These are phyloP conservation scores for Wickerhamiella spandovensis DNA, from an alignment of 805 yeast species.

Conservation along the genomic window DNA sequence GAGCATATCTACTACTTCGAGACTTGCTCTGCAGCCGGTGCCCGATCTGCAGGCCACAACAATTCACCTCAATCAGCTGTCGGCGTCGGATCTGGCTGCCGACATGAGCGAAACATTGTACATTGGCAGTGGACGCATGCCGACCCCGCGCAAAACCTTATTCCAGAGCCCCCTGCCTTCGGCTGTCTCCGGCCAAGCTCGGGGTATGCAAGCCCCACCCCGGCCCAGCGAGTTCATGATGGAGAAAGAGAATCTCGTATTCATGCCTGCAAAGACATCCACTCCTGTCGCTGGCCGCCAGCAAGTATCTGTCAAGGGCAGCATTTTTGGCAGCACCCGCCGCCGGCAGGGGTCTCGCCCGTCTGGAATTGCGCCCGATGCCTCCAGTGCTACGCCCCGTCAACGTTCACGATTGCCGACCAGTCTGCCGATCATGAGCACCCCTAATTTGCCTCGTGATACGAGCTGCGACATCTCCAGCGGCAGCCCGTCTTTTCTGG, in stretches of 20 bases:
- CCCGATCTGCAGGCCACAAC: background rate
- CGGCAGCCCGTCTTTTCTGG: background rate
- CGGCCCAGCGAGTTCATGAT: background rate
- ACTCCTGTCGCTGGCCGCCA: background rate
- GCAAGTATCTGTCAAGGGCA: background rate
- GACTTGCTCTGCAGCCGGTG: background rate
- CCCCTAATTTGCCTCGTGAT: background rate
- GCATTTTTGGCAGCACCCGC: background rate
- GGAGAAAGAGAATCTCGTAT: background rate
- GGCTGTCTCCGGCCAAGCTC: background rate
- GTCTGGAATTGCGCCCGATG: background rate
- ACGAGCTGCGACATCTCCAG: background rate
- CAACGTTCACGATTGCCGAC: background rate
- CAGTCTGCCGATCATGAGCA: background rate
- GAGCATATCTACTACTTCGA: background rate
- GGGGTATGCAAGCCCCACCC: background rate
- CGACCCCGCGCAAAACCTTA: background rate
- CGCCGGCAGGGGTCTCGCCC: background rate
- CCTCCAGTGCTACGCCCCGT: background rate
- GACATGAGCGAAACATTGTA: constrained; percentile 27
- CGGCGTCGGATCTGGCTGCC: constrained; percentile 1
- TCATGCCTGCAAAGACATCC: background rate
- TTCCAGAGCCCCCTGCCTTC: background rate
- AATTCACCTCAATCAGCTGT: background rate
- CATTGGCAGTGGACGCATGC: constrained; percentile 15